A percentile compares a stretch with the other conserved stretches of the same genome.
phyloP scores from a whole-genome alignment of 176 grass and related monocot species.

The Zoysia pacifica region DNA sequence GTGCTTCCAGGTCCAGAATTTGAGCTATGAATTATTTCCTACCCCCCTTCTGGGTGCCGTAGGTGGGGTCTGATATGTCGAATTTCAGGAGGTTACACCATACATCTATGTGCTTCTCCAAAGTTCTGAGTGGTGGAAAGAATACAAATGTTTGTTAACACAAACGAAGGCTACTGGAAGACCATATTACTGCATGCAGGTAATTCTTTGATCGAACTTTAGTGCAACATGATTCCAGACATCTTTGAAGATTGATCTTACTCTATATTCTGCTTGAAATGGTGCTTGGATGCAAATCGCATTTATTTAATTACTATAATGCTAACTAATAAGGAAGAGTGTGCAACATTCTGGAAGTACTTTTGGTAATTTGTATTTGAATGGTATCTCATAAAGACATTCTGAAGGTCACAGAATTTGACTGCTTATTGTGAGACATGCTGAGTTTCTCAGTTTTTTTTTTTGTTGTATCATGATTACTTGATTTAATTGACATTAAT shows the following conservation, averaged over 20 bases:
- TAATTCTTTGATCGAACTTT: conserved; percentile 29
- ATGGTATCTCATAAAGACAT: background rate
- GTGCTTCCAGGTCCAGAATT: conserved; percentile 68
- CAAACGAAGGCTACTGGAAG: conserved; percentile 39
- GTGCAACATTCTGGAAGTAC: background rate
- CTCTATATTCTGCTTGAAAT: background rate
- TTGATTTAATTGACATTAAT: background rate
- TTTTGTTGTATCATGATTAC: background rate
- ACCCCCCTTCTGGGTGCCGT: background rate
- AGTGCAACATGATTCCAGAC: background rate
- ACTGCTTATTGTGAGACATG: background rate
- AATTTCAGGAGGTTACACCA: conserved; percentile 78
- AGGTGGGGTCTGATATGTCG: conserved; percentile 26
- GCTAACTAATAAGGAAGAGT: background rate
- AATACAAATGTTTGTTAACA: conserved; percentile 70
- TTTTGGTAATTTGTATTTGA: background rate
- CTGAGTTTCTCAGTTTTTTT: background rate
- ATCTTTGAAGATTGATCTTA: background rate
- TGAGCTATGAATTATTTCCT: conserved; percentile 10
- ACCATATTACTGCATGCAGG: conserved; percentile 93
- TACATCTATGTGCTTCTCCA: conserved; percentile 65
- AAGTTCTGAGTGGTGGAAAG: conserved; percentile 77
- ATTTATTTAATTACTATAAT: conserved; percentile 1
- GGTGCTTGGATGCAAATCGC: background rate
- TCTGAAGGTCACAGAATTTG: background rate